Conservation (phyloP, 2,329 filamentous ascomycete genomes). For the Tolypocladium tropicale region DNA sequence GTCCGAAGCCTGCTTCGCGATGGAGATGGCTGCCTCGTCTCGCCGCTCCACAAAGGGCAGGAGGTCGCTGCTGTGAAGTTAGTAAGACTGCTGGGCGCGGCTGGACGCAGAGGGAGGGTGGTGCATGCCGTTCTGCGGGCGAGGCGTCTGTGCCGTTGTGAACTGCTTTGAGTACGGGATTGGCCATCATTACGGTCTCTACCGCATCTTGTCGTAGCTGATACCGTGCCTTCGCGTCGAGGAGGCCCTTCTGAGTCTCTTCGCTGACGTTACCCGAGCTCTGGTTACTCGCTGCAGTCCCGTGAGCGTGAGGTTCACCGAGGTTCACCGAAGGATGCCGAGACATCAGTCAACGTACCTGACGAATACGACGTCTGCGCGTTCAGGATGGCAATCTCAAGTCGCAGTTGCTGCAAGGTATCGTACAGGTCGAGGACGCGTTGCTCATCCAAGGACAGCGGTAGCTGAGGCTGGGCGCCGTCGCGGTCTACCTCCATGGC, state of each 20-base stretch:
- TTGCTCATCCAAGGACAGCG: constrained; percentile 56
- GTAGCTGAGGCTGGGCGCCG: constrained; percentile 30
- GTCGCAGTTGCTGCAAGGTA: constrained; percentile 56
- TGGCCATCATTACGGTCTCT: constrained; percentile 58
- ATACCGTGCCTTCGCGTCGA: constrained; percentile 62
- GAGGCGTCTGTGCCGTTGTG: constrained; percentile 56
- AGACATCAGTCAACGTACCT: constrained; percentile 16
- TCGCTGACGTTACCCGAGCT: constrained; percentile 41
- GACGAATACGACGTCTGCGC: constrained; percentile 29
- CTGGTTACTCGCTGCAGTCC: constrained; percentile 12
- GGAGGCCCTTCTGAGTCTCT: constrained; percentile 52
- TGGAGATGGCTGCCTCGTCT: constrained; percentile 53
- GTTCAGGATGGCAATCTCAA: constrained; percentile 59
- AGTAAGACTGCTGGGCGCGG: not conserved
- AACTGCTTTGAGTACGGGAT: constrained; percentile 68
- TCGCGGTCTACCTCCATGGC: constrained; percentile 12
- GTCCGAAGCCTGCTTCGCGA: constrained; percentile 48
- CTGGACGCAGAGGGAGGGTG: not conserved
- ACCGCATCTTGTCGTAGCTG: constrained; percentile 59
- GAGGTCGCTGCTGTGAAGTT: constrained; percentile 44
- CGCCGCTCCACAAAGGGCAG: constrained; percentile 55
- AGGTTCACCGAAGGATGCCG: too few species aligned
- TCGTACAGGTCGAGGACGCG: constrained; percentile 61
- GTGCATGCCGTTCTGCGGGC: constrained; percentile 54
- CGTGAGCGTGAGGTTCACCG: not conserved